Base-by-base conservation (phyloP, 306 rosid species). In the Trichosanthes cucumerina region DNA sequence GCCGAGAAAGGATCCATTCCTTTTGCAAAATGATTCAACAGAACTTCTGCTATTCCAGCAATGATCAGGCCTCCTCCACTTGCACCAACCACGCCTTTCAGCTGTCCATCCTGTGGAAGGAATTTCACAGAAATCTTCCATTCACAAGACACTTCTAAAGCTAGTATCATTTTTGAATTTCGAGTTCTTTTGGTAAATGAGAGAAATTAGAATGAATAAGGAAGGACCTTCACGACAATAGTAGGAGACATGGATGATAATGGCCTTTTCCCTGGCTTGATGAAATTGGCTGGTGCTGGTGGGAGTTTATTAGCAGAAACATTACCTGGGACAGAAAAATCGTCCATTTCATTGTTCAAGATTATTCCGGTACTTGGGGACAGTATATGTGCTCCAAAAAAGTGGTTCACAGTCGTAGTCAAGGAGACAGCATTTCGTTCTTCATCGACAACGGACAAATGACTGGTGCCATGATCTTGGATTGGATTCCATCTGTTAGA, bases 301-400 rank as follows among this genome's bases (percentile, higher is more conserved):
- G 96, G 96, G 41, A 78, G 86, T 74, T 65, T 64, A 62, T 82
- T 80, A 3, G 85, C 77, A 6, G 93, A 79, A 82, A 60, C 86
- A 76, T 89, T 87, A 11, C 8, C 56, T 13, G 93, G 96, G 1
- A 90, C 85, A 44, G 96, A 89, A 84, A 94, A 94, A 83, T 94
- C 98, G 79, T 80, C 88, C 98, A 94, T 94, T 81, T 94, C 91
- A 78, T 94, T 94, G 88, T 94, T 94, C 70, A 94, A 81, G 72
- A 94, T 80, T 80, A 94, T 90, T 76, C 97, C 97, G 2, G 96
- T 92, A 81, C 89, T 90, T 36, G 84, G 81, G 46, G 96, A 94
- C 68, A 92, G 87, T 38, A 92, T 82, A 23, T 58, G 76, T 76
- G 97, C 28, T 57, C 97, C 98, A 83, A 94, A 92, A 83, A 88